Conservation (phyloP, 495 filamentous ascomycete species). For the Penicillium argentinense region DNA sequence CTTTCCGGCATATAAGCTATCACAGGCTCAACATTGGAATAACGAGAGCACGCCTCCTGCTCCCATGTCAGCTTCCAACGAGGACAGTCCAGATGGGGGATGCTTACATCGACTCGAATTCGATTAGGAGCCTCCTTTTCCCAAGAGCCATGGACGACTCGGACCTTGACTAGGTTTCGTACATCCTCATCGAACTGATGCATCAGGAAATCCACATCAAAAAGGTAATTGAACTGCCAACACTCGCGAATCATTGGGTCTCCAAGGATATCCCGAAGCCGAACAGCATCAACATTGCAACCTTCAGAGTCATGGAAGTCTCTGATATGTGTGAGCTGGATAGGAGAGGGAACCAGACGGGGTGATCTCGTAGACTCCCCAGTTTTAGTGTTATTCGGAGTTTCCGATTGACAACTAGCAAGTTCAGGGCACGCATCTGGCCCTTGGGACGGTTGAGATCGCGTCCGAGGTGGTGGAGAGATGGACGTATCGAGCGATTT, state of each 20-base stretch:
- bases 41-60: slow-evolving; percentile 59
- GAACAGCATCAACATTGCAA: slow-evolving; percentile 67
- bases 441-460: slow-evolving; percentile 3
- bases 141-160: slow-evolving; percentile 88
- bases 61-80: slow-evolving; percentile 7
- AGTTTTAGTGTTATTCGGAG: background rate
- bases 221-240: slow-evolving; percentile 89
- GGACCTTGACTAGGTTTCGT: slow-evolving; percentile 60
- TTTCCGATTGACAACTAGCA: background rate
- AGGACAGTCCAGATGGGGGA: background rate
- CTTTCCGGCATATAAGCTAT: slow-evolving; percentile 80
- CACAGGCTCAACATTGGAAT: slow-evolving; percentile 67
- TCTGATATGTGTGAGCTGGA: slow-evolving; percentile 70
- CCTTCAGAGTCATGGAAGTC: slow-evolving; percentile 54
- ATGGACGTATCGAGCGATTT: slow-evolving; percentile 37
- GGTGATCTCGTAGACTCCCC: background rate
- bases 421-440: slow-evolving; percentile 4
- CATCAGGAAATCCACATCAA: slow-evolving; percentile 78
- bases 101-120: slow-evolving; percentile 59
- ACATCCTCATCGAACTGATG: slow-evolving; percentile 70
- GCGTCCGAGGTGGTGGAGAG: slow-evolving; percentile 27
- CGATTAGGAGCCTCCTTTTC: slow-evolving; percentile 66
- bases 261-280: slow-evolving; percentile 70
- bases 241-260: slow-evolving; percentile 81
- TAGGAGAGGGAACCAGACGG: slow-evolving; percentile 55